These are phyloP conservation scores for Triticum monococcum DNA, from an alignment of 176 grass and related monocot genomes.

Conservation along the genomic window DNA sequence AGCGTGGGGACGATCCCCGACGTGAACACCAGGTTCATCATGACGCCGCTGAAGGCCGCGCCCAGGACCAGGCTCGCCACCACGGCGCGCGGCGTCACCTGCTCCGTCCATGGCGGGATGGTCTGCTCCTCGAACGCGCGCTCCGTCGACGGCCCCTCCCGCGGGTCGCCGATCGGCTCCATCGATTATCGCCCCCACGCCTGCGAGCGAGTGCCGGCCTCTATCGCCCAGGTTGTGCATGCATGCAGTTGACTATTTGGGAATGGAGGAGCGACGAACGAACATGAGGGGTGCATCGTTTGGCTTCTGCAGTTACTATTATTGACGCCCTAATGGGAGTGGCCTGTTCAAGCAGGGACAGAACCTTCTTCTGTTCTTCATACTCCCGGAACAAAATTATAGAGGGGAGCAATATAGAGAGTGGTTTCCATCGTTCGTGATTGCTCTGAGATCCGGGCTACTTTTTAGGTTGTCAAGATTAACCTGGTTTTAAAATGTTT, in stretches of 20 bases:
- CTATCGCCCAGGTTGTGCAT: background rate
- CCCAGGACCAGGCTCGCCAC: slow-evolving; percentile 59
- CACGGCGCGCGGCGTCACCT: slow-evolving; percentile 61
- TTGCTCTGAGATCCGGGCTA: too few species aligned
- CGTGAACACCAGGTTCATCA: slow-evolving; percentile 84
- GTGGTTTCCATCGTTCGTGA: too few species aligned
- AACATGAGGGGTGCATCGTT: background rate
- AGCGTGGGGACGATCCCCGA: slow-evolving; percentile 69
- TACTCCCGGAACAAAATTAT: too few species aligned
- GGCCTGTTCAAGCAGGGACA: background rate
- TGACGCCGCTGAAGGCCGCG: slow-evolving; percentile 50
- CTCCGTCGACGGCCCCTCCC: slow-evolving; percentile 57
- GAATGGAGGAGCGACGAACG: background rate
- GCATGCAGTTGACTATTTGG: slow-evolving; percentile 5
- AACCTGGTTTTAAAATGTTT: too few species aligned
- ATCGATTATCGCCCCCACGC: background rate
- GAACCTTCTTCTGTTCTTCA: too few species aligned
- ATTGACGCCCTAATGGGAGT: background rate
- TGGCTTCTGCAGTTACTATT: background rate
- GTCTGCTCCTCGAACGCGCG: slow-evolving; percentile 43
- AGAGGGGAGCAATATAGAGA: too few species aligned
- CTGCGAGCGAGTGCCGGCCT: background rate
- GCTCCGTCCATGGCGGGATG: slow-evolving; percentile 51
- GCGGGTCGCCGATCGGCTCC: slow-evolving; percentile 53
- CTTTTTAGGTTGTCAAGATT: too few species aligned